Evolutionary conservation across 2,329 filamentous ascomycete genomes (phyloP), one percentile per base, ranked within the genome.

Genomic region (Aureobasidium sp.): DNA sequence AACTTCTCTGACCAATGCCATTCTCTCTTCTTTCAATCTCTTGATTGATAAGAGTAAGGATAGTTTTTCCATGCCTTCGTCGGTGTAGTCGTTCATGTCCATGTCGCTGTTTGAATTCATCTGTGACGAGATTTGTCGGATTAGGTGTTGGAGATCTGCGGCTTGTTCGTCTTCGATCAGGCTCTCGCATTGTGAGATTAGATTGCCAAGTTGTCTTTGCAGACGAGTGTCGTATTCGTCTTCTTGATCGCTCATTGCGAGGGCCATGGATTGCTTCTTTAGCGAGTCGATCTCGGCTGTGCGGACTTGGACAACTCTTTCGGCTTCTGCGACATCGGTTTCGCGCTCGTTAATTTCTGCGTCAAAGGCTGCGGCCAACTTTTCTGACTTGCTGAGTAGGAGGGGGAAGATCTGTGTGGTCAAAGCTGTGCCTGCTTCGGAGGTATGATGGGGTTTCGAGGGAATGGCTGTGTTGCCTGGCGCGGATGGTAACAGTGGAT

Each of bases 321-420:
- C 75, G 1, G 77, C 77, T 64, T 81, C 79, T 11, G 71, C 68
- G 0, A 74, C 69, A 63, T 81, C 79, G 3, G 72, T 72, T 58
- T 90, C 85, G 70, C 90, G 91, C 66, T 91, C 88, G 58, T 82
- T 81, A 68, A 90, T 83, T 70, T 93, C 88, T 31, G 86, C 83
- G 63, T 94, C 90, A 69, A 90, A 91, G 61, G 75, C 74, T 22
- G 68, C 65, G 5, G 78, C 77, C 24, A 81, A 69, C 56, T 73
- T 69, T 62, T 75, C 72, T 57, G 73, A 74, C 57, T 79, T 79
- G 45, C 45, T 62, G 73, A 73, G 82, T 2, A 82, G 66, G 76
- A 83, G 66, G 74, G 82, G 74, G 79, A 83, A 65, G 79, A 86
- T 70, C 84, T 85, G 66, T 79, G 83, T 67, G 81, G 85, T 77